These are phyloP conservation scores for Penicillium sp. DNA, from an alignment of 2,329 filamentous ascomycete genomes.

Conservation along the genomic window DNA sequence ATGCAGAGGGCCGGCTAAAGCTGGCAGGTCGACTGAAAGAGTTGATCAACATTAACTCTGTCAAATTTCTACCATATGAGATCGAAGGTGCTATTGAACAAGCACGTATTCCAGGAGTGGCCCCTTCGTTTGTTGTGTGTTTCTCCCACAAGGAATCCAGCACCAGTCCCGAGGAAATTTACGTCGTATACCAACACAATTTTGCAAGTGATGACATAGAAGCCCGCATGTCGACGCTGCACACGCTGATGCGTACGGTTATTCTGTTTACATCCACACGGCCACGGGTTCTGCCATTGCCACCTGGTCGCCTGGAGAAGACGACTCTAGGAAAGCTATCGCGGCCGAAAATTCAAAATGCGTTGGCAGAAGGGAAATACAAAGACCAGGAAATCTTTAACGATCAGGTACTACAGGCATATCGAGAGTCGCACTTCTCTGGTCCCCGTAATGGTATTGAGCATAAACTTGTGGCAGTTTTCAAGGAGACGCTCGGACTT, in stretches of 20 bases:
- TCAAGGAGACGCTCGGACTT: conserved; percentile 10
- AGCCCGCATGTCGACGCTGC: conserved; percentile 5
- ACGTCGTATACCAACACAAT: conserved; percentile 44
- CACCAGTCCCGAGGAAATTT: conserved; percentile 43
- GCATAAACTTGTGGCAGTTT: conserved; percentile 5
- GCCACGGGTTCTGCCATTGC: conserved; percentile 17
- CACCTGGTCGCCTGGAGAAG: conserved; percentile 9
- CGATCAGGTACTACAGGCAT: neutral
- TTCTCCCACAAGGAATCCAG: conserved; percentile 42
- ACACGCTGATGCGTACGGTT: neutral
- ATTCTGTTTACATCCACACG: neutral
- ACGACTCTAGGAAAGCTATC: conserved; percentile 22
- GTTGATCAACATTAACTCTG: conserved; percentile 52
- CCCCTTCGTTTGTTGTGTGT: conserved; percentile 38
- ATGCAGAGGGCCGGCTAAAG: conserved; percentile 13
- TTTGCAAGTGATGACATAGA: conserved; percentile 13
- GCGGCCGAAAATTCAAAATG: conserved; percentile 22
- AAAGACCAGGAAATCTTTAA: conserved; percentile 13
- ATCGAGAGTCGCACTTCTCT: neutral
- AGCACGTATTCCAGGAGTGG: conserved; percentile 30
- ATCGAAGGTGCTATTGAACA: conserved; percentile 46
- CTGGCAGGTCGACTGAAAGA: conserved; percentile 16
- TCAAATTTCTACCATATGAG: conserved; percentile 46
- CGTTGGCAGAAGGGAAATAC: conserved; percentile 50
- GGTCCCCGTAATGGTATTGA: conserved; percentile 12